Evolutionary conservation across 2,329 filamentous ascomycete genomes (phyloP).

Genomic region (Talaromyces piceae): DNA sequence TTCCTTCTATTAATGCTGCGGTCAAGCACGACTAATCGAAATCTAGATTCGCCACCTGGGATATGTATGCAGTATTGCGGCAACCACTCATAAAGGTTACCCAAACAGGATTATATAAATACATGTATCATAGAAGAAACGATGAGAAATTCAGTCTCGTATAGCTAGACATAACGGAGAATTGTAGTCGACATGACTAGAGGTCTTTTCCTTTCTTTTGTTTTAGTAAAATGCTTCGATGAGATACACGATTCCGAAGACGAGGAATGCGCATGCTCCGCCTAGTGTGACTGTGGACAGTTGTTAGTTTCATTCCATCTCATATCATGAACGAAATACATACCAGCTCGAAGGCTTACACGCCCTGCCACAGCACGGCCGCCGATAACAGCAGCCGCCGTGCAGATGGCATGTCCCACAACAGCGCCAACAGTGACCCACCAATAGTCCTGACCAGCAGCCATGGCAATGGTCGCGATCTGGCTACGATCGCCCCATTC

Average conservation of each 20-base stretch:
- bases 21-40: not conserved
- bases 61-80: not conserved
- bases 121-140: not conserved
- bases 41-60: not conserved
- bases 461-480: constrained; percentile 98
- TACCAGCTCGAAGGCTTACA: constrained; percentile 93
- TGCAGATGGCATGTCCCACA: constrained; percentile 80
- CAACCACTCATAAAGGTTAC: not conserved
- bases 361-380: constrained; percentile 85
- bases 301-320: not conserved
- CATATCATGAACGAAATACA: constrained; percentile 31
- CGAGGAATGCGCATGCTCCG: constrained; percentile 79
- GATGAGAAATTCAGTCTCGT: not conserved
- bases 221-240: constrained; percentile 32
- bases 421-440: constrained; percentile 91
- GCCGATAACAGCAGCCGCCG: constrained; percentile 82
- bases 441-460: constrained; percentile 96
- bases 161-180: not conserved
- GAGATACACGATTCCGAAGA: constrained; percentile 88
- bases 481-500: constrained; percentile 98
- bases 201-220: too few species aligned
- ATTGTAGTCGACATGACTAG: not conserved
- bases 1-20: too few species aligned
- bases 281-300: constrained; percentile 71
- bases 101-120: not conserved